Conservation (phyloP, 2,329 filamentous ascomycete species). For the Neoascochyta sp. region DNA sequence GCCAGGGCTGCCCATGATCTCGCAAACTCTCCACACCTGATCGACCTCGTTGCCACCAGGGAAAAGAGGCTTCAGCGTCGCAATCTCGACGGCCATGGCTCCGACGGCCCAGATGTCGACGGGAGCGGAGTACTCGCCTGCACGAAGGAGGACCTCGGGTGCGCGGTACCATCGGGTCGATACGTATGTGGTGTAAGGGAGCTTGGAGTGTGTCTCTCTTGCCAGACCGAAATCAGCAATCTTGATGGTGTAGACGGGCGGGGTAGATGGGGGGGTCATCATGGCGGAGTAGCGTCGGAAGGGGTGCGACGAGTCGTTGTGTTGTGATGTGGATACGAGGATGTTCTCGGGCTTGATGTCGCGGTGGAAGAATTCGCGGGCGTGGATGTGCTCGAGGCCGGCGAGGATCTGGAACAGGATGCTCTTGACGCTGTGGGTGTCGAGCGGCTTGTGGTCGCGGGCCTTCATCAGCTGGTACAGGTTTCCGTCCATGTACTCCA, state of each 20-base stretch:
- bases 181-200: constrained; percentile 97
- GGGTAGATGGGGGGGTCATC: constrained; percentile 91
- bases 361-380: constrained; percentile 95
- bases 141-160: constrained; percentile 87
- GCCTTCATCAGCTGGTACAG: constrained; percentile 99
- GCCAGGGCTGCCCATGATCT: constrained; percentile 98
- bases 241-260: constrained; percentile 91
- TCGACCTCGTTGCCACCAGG: constrained; percentile 98
- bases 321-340: constrained; percentile 83
- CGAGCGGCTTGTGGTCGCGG: constrained; percentile 88
- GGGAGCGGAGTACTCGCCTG: constrained; percentile 93
- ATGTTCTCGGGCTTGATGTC: constrained; percentile 99
- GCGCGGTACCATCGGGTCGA: constrained; percentile 95
- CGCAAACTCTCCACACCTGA: constrained; percentile 97
- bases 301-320: constrained; percentile 75
- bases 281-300: constrained; percentile 91
- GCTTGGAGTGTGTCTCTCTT: constrained; percentile 93
- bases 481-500: constrained; percentile 99
- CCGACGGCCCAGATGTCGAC: constrained; percentile 99
- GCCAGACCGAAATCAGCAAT: constrained; percentile 97
- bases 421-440: constrained; percentile 91
- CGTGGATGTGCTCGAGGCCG: constrained; percentile 94
- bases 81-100: constrained; percentile 97
- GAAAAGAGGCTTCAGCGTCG: constrained; percentile 93
- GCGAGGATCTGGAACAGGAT: constrained; percentile 96